Conservation (phyloP, 1,284 basidiomycete genomes). For the Sparassis latifolia region DNA sequence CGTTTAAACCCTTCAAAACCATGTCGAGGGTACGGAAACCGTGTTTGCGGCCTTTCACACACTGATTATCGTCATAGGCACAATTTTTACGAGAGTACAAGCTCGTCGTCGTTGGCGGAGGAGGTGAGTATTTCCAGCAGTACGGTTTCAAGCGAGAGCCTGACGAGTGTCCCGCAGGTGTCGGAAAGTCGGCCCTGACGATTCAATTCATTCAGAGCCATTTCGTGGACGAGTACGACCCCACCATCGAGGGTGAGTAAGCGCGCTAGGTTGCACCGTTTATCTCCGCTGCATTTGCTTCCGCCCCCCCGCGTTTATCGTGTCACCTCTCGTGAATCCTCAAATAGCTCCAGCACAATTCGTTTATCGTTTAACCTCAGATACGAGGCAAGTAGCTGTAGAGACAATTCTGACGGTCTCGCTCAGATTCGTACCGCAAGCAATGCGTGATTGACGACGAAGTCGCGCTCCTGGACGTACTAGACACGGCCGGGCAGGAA, state of each 20-base stretch:
- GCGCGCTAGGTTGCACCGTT: not conserved
- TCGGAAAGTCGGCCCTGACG: slow-evolving; percentile 94
- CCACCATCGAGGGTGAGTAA: slow-evolving; percentile 84
- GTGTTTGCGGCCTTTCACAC: no score
- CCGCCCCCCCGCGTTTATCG: not conserved
- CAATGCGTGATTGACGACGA: slow-evolving; percentile 98
- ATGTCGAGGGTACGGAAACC: slow-evolving; percentile 27
- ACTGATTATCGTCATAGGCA: slow-evolving; percentile 35
- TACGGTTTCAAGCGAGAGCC: not conserved
- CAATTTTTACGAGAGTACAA: slow-evolving; percentile 95
- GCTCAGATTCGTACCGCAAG: slow-evolving; percentile 86
- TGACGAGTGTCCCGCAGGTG: slow-evolving; percentile 48
- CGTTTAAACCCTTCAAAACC: slow-evolving; percentile 10
- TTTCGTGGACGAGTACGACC: slow-evolving; percentile 98
- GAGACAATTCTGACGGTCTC: not conserved
- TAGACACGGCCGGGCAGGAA: slow-evolving; percentile 98
- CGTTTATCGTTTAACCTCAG: not conserved
- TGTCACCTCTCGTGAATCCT: not conserved
- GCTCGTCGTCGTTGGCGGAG: slow-evolving; percentile 96
- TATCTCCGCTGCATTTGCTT: not conserved
- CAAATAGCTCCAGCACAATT: not conserved
- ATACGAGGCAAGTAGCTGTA: not conserved
- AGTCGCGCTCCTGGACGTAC: slow-evolving; percentile 93
- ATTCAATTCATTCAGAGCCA: slow-evolving; percentile 98
- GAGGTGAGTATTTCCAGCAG: slow-evolving; percentile 55